phyloP scores from a whole-genome alignment of 2,329 filamentous ascomycete genomes.

The Helminthosporium solani region DNA sequence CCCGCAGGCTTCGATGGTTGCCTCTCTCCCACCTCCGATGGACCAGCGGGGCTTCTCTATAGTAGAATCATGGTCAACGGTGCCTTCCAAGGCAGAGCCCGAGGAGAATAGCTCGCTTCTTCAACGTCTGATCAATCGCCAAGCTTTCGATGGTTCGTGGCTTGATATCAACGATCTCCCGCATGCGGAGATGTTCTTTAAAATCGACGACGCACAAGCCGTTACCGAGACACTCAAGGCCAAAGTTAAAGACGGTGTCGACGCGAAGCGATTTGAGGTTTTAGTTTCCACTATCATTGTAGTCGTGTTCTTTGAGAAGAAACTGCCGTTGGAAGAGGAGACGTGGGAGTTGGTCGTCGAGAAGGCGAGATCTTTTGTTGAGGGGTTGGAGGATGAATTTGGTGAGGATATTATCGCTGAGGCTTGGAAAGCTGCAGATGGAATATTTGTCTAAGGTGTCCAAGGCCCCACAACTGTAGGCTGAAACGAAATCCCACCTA shows the following conservation, averaged over 20 bases:
- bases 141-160: constrained; percentile 60
- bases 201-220: constrained; percentile 5
- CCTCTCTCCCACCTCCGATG: too few species aligned
- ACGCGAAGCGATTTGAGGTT: constrained; percentile 12
- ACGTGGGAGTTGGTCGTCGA: constrained; percentile 63
- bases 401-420: constrained; percentile 6
- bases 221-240: constrained; percentile 3
- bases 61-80: too few species aligned
- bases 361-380: constrained; percentile 50
- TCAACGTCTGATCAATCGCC: constrained; percentile 52
- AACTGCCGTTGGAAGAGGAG: constrained; percentile 50
- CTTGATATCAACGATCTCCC: constrained; percentile 25
- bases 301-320: constrained; percentile 51
- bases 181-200: constrained; percentile 18
- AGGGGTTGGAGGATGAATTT: constrained; percentile 47
- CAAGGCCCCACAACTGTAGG: too few species aligned
- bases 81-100: neutral
- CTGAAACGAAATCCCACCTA: too few species aligned
- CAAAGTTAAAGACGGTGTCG: constrained; percentile 10
- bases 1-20: too few species aligned
- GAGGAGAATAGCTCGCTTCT: constrained; percentile 24
- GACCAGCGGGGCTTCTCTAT: too few species aligned
- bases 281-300: constrained; percentile 44
- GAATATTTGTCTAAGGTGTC: neutral
- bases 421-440: constrained; percentile 7